Evolutionary conservation across 768 basidiomycete genomes (phyloP).

Genomic region (Tulasnella sp.): DNA sequence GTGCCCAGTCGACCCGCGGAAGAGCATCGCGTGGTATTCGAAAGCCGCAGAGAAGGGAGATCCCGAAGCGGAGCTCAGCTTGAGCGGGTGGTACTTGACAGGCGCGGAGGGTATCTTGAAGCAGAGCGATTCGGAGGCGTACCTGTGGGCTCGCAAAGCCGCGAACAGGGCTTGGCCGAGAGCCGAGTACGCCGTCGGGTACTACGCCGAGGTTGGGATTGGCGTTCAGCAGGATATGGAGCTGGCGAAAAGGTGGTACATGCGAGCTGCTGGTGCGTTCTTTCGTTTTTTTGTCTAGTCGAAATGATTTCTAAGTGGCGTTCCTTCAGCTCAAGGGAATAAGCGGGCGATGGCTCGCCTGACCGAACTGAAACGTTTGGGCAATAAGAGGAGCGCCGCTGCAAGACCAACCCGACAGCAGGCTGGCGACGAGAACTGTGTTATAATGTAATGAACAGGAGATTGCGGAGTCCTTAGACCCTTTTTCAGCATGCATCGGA

Average conservation of each 20-base stretch:
- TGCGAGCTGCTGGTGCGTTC: conserved; percentile 86
- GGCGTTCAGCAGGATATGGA: conserved; percentile 94
- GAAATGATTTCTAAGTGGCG: neutral
- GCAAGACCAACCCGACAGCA: conserved; percentile 86
- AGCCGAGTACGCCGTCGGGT: conserved; percentile 97
- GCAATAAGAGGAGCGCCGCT: conserved; percentile 63
- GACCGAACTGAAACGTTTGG: conserved; percentile 89
- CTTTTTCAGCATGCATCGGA: neutral
- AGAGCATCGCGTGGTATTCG: conserved; percentile 98
- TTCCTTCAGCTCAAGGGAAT: conserved; percentile 81
- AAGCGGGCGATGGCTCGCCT: conserved; percentile 92
- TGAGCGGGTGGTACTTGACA: conserved; percentile 98
- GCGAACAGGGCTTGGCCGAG: conserved; percentile 95
- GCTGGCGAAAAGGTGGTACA: conserved; percentile 96
- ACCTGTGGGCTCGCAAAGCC: conserved; percentile 91
- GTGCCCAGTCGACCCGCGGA: conserved; percentile 84
- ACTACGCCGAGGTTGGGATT: conserved; percentile 96
- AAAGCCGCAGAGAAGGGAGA: conserved; percentile 96
- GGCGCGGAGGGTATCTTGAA: conserved; percentile 91
- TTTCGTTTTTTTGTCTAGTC: neutral
- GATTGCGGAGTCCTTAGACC: neutral
- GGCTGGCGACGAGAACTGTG: conserved; percentile 87
- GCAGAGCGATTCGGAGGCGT: conserved; percentile 98
- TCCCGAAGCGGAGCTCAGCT: conserved; percentile 84
- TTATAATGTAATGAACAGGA: conserved; percentile 30